A percentile compares a stretch with the other conserved stretches of the same genome.
These are phyloP conservation scores for Cyberlindnera saturnus DNA, from an alignment of 805 yeast species.

Conservation along the genomic window DNA sequence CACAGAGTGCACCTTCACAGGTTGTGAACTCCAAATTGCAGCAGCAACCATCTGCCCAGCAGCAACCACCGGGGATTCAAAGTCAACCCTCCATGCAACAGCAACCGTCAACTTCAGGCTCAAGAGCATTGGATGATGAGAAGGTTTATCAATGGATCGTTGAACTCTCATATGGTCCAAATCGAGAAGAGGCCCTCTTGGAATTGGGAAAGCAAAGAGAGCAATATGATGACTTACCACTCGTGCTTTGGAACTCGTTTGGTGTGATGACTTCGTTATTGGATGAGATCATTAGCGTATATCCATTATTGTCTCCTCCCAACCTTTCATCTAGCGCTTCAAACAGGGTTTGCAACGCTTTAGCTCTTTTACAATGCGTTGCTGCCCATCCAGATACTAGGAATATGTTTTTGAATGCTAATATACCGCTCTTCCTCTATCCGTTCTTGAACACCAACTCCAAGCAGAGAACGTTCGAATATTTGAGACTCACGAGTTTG, in stretches of 20 bases:
- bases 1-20: conserved; percentile 9
- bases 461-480: conserved; percentile 89
- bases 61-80: conserved; percentile 3
- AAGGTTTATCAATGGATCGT: conserved; percentile 86
- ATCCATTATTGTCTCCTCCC: conserved; percentile 86
- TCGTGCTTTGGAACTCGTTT: conserved; percentile 91
- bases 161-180: conserved; percentile 84
- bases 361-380: conserved; percentile 91
- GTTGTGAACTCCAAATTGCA: conserved; percentile 5
- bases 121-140: conserved; percentile 60
- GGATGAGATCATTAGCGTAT: conserved; percentile 85
- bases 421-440: conserved; percentile 85
- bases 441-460: conserved; percentile 92
- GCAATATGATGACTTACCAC: conserved; percentile 87
- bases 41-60: conserved; percentile 10
- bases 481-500: conserved; percentile 82
- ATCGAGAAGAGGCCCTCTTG: conserved; percentile 85
- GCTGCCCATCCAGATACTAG: conserved; percentile 94
- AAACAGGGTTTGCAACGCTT: conserved; percentile 91
- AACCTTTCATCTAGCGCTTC: conserved; percentile 78
- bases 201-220: conserved; percentile 93
- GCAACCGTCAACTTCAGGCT: conserved; percentile 14
- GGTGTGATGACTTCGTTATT: conserved; percentile 92
- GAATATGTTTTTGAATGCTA: conserved; percentile 78
- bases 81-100: conserved; percentile 7